Base-by-base conservation (phyloP, 495 filamentous ascomycete species). In the Penicillium psychrofluorescens region DNA sequence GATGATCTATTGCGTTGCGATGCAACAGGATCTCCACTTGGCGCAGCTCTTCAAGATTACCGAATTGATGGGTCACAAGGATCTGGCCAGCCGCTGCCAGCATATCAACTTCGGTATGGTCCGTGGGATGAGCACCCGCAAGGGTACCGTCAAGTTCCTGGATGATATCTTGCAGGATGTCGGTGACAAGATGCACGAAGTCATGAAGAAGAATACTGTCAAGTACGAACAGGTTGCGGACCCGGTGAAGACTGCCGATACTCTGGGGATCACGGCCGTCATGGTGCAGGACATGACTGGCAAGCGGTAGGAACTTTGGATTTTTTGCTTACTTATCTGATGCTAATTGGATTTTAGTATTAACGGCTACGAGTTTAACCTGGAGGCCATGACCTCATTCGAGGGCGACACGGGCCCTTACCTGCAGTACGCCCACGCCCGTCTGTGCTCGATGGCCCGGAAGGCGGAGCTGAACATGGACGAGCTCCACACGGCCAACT, bases 101-200 rank as follows among this genome's bases (percentile, higher is more conserved):
- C 81, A 86, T 59, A 75, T 88, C 60, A 82, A 78, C 61, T 88
- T 88, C 54, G 83, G 81, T 54, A 84, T 85, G 76, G 81, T 84
- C 36, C 68, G 75, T 36, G 81, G 81, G 42, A 84, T 86, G 80
- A 79, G 76, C 46, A 85, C 80, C 11, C 66, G 80, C 35, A 80
- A 80, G 64, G 83, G 83, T 43, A 84, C 79, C 7, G 83, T 80
- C 8, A 83, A 84, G 59, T 83, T 84, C 59, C 64, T 87, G 45
- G 80, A 82, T 45, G 80, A 85, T 55, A 83, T 85, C 40, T 63
- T 88, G 40, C 56, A 67, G 34, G 74, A 83, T 49, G 78, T 81
- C 32, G 74, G 70, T 30, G 81, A 83, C 16, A 78, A 81, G 59
- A 85, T 86, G 79, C 81, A 85, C 64, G 81, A 82, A 43, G 79